Percentiles rank a stretch among this genome's conserved stretches.
These are phyloP conservation scores for Caloboletus inedulis DNA, from an alignment of 1,284 basidiomycete species.

Conservation along the genomic window DNA sequence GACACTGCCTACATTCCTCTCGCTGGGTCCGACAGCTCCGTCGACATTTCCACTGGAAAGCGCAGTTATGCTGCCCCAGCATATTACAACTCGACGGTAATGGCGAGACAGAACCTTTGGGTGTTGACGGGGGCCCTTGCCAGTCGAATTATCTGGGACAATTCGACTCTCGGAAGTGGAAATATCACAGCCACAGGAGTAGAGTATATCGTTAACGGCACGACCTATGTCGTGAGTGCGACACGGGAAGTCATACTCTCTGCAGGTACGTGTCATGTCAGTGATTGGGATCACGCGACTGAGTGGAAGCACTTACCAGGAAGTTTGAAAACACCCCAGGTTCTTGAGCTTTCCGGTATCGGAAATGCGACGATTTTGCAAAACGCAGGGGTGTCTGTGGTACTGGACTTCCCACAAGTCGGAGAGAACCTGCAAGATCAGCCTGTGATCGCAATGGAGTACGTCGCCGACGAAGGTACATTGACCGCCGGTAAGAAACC, in stretches of 20 bases:
- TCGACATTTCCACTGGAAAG: conserved; percentile 2
- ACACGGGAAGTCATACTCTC: conserved; percentile 1
- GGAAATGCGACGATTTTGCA: background rate
- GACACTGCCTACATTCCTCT: background rate
- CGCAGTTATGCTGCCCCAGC: conserved; percentile 2
- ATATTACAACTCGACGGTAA: background rate
- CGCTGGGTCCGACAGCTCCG: background rate
- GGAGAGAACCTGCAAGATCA: conserved; percentile 9
- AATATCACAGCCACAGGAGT: conserved; percentile 1
- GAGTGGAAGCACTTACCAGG: background rate
- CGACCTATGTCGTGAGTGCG: conserved; percentile 1
- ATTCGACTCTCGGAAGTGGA: background rate
- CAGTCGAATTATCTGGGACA: conserved; percentile 3
- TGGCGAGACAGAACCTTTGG: background rate
- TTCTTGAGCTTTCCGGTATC: background rate
- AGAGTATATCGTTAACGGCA: conserved; percentile 6
- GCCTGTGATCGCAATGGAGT: background rate
- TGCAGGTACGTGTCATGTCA: background rate
- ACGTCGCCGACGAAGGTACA: background rate
- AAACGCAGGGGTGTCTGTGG: background rate
- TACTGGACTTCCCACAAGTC: conserved; percentile 1
- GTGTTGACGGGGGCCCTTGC: background rate
- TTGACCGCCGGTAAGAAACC: background rate
- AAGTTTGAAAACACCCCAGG: conserved; percentile 1
- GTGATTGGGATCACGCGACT: background rate